Percentiles rank a stretch among this genome's conserved stretches.
Conservation (phyloP, 1,139 yeast genomes). For the Candida sojae region DNA sequence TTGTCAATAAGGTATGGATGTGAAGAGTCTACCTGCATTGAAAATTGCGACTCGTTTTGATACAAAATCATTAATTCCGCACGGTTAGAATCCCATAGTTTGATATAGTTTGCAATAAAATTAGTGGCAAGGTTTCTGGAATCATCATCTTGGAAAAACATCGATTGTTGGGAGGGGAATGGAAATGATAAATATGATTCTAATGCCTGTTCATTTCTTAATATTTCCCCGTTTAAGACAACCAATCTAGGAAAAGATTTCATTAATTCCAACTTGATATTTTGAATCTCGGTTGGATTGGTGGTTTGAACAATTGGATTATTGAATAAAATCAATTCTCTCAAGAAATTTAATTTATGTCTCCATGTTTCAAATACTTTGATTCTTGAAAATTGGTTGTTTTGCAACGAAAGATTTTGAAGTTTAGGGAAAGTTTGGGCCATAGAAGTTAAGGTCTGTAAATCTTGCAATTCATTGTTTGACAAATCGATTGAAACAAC, state of each 20-base stretch:
- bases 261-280: constrained; percentile 64
- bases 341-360: constrained; percentile 67
- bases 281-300: constrained; percentile 35
- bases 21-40: constrained; percentile 59
- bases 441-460: constrained; percentile 61
- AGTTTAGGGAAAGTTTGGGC: constrained; percentile 75
- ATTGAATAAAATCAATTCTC: constrained; percentile 75
- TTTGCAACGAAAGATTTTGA: constrained; percentile 75
- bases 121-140: constrained; percentile 69
- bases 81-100: constrained; percentile 82
- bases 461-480: constrained; percentile 65
- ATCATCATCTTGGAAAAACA: constrained; percentile 81
- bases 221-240: constrained; percentile 73
- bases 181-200: constrained; percentile 57
- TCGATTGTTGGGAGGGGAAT: constrained; percentile 42
- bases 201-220: constrained; percentile 71
- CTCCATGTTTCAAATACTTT: constrained; percentile 74
- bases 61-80: constrained; percentile 69
- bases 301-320: constrained; percentile 63
- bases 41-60: constrained; percentile 83
- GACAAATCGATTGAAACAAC: constrained; percentile 81
- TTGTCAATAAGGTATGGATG: constrained; percentile 50
- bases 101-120: constrained; percentile 73
- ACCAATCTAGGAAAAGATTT: constrained; percentile 75
- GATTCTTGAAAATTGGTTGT: constrained; percentile 64